Evolutionary conservation across 1,284 basidiomycete species (phyloP).

Genomic region (Uromyces viciae-fabae): DNA sequence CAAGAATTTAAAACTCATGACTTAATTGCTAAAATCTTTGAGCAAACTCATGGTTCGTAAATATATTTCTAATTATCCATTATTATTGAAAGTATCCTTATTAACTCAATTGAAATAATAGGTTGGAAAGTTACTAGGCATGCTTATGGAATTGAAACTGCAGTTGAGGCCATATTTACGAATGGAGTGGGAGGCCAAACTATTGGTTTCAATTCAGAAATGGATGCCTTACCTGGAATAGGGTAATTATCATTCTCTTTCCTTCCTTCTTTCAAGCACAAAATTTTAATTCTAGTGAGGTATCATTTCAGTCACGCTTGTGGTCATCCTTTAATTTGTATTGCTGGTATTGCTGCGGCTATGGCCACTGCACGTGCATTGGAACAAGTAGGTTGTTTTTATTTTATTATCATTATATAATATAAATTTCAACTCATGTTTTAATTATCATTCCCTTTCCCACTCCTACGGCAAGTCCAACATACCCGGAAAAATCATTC

Average conservation of each 20-base stretch:
- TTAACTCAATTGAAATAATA: not conserved
- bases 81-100: not conserved
- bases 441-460: not conserved
- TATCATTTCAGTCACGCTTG: constrained; percentile 25
- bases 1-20: constrained; percentile 50
- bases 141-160: constrained; percentile 60
- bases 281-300: not conserved
- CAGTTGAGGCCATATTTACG: constrained; percentile 68
- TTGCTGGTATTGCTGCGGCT: constrained; percentile 72
- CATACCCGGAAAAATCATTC: constrained; percentile 68
- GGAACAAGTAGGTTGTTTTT: constrained; percentile 52
- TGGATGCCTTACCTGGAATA: constrained; percentile 64
- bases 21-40: constrained; percentile 51
- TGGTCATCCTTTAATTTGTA: constrained; percentile 74
- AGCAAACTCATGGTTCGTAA: constrained; percentile 44
- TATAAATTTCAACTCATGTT: constrained; percentile 4
- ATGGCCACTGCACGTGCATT: constrained; percentile 68
- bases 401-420: not conserved
- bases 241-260: constrained; percentile 62
- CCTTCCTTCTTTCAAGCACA: not conserved
- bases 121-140: constrained; percentile 53
- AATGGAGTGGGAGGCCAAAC: constrained; percentile 49
- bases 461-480: constrained; percentile 57
- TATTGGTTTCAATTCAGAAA: constrained; percentile 71
- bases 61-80: constrained; percentile 44